Conservation (phyloP, 768 basidiomycete genomes). For the Mycena sanguinolenta region DNA sequence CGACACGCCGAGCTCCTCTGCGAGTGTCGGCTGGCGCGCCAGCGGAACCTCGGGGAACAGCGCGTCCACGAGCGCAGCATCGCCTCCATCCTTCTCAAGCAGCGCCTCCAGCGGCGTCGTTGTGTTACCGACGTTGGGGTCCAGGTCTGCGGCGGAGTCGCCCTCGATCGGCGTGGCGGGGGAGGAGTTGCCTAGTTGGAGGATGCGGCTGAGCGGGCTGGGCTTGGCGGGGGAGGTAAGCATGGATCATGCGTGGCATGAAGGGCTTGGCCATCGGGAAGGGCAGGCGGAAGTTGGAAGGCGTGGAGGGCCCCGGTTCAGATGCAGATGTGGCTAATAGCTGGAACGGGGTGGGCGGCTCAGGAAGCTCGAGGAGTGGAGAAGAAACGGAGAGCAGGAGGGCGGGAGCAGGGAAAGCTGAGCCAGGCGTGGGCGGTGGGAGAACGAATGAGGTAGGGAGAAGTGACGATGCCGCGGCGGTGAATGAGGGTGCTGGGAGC, state of each 20-base stretch:
- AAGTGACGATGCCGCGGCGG: conserved; percentile 56
- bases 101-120: conserved; percentile 46
- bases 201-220: conserved; percentile 83
- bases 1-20: conserved; percentile 60
- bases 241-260: conserved; percentile 78
- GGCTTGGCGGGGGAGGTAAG: conserved; percentile 87
- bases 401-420: conserved; percentile 69
- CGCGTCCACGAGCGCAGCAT: conserved; percentile 41
- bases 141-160: conserved; percentile 30
- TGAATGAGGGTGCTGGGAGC: conserved; percentile 17
- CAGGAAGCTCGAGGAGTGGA: conserved; percentile 16
- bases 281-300: conserved; percentile 52
- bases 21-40: conserved; percentile 51
- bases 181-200: conserved; percentile 79
- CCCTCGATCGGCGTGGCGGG: conserved; percentile 54
- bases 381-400: conserved; percentile 48
- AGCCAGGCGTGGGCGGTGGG: conserved; percentile 81
- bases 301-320: conserved; percentile 19
- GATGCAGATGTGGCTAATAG: neutral
- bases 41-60: conserved; percentile 30
- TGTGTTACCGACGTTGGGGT: conserved; percentile 7
- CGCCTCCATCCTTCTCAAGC: conserved; percentile 51
- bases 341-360: conserved; percentile 5
- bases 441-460: conserved; percentile 81
- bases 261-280: conserved; percentile 83